Conservation (phyloP, 106 monocot species). For the Gastrodia elata region DNA sequence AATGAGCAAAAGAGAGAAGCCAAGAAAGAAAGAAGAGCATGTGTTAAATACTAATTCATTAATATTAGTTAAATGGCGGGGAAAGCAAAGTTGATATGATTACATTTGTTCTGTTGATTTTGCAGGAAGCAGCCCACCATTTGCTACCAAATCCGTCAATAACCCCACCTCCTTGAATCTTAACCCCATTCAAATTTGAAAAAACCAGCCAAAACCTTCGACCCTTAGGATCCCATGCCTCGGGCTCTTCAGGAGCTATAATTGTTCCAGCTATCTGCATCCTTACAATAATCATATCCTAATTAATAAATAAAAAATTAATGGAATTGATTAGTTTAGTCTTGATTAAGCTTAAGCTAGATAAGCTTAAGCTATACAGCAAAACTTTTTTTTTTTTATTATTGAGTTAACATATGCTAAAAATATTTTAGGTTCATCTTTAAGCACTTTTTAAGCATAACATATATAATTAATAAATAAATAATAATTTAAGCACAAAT, state of each 20-base stretch:
- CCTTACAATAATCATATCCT: neutral
- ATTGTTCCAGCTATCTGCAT: slow-evolving; percentile 66
- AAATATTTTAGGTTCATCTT: no score
- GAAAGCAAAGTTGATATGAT: neutral
- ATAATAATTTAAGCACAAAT: no score
- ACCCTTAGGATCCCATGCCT: slow-evolving; percentile 55
- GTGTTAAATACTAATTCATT: neutral
- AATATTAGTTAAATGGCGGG: neutral
- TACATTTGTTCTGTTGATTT: slow-evolving; percentile 85
- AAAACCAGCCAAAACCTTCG: slow-evolving; percentile 70
- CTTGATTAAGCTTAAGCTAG: no score
- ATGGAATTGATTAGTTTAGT: no score
- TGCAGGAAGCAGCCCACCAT: slow-evolving; percentile 98
- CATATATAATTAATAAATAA: no score
- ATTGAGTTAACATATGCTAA: no score
- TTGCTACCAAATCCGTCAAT: slow-evolving; percentile 91
- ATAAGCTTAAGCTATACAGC: no score
- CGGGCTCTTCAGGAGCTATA: slow-evolving; percentile 76
- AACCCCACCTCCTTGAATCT: slow-evolving; percentile 66
- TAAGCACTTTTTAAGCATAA: no score
- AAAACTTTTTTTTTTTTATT: no score
- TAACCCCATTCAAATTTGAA: slow-evolving; percentile 37
- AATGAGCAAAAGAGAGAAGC: neutral
- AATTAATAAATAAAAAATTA: neutral
- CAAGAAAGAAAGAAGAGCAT: neutral